Conservation (phyloP, 2,329 filamentous ascomycete genomes). For the Pyrenochaeta sp. region DNA sequence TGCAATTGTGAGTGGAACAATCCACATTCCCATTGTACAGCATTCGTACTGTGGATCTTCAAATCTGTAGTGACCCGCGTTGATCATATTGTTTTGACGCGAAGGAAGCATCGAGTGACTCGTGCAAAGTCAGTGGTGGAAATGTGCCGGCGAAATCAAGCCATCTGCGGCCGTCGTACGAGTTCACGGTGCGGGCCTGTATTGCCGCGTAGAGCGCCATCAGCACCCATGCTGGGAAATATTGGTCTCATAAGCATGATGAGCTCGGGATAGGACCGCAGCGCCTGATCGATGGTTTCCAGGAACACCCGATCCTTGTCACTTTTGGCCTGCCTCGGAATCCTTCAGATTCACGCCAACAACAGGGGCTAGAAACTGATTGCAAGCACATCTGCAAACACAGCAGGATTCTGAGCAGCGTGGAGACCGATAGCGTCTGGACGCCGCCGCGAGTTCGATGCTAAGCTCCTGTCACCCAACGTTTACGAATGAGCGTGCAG, state of each 20-base stretch:
- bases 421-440: slow-evolving; percentile 24
- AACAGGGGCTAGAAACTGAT: background rate
- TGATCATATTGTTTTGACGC: slow-evolving; percentile 32
- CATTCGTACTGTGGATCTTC: slow-evolving; percentile 18
- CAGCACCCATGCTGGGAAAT: slow-evolving; percentile 2
- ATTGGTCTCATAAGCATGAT: slow-evolving; percentile 16
- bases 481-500: slow-evolving; percentile 28
- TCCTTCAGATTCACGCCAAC: background rate
- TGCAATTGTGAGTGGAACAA: slow-evolving; percentile 21
- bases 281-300: background rate
- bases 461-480: slow-evolving; percentile 29
- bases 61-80: slow-evolving; percentile 31
- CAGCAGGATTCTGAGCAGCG: slow-evolving; percentile 8
- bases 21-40: slow-evolving; percentile 22
- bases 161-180: slow-evolving; percentile 39
- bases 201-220: slow-evolving; percentile 39
- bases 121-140: slow-evolving; percentile 36
- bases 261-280: slow-evolving; percentile 10
- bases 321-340: background rate
- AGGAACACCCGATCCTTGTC: background rate
- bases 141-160: slow-evolving; percentile 37
- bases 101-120: slow-evolving; percentile 25
- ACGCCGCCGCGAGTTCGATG: slow-evolving; percentile 18
- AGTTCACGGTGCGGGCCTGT: slow-evolving; percentile 23
- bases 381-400: background rate